Conservation (phyloP, 495 filamentous ascomycete genomes). For the Aspergillus baeticus region DNA sequence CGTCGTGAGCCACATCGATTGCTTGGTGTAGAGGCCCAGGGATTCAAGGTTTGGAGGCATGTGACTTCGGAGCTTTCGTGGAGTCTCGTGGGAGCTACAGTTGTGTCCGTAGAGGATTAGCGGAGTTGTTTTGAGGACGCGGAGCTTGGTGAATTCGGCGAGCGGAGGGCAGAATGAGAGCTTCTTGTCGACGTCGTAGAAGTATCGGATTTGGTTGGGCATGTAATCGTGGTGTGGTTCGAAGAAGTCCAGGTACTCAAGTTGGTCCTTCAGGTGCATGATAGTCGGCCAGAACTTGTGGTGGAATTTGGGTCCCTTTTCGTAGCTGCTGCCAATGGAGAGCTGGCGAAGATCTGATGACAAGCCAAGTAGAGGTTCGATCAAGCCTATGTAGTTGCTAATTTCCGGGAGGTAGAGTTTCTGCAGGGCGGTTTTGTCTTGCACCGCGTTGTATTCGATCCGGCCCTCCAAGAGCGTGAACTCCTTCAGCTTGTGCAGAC, state of each 20-base stretch:
- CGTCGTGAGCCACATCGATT: background rate
- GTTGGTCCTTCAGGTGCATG: background rate
- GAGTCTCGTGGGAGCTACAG: background rate
- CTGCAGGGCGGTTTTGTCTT: background rate
- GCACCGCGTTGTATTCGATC: background rate
- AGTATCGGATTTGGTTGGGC: background rate
- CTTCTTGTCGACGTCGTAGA: background rate
- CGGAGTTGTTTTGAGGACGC: background rate
- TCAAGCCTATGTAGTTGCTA: background rate
- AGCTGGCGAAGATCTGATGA: background rate
- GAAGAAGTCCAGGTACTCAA: background rate
- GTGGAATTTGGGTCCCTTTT: background rate
- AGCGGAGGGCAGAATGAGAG: background rate
- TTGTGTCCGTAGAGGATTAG: background rate
- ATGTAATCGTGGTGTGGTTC: background rate
- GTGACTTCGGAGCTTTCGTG: background rate
- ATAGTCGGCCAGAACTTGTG: background rate
- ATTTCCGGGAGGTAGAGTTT: background rate
- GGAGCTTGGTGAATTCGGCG: background rate
- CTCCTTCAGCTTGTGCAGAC: background rate
- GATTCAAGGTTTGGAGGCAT: background rate
- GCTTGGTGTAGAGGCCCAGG: background rate
- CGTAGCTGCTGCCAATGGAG: background rate
- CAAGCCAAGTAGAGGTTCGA: background rate
- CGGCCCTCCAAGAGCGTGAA: background rate